Evolutionary conservation across 2,329 filamentous ascomycete species (phyloP).

Genomic region (Sporothrix dimorphospora): DNA sequence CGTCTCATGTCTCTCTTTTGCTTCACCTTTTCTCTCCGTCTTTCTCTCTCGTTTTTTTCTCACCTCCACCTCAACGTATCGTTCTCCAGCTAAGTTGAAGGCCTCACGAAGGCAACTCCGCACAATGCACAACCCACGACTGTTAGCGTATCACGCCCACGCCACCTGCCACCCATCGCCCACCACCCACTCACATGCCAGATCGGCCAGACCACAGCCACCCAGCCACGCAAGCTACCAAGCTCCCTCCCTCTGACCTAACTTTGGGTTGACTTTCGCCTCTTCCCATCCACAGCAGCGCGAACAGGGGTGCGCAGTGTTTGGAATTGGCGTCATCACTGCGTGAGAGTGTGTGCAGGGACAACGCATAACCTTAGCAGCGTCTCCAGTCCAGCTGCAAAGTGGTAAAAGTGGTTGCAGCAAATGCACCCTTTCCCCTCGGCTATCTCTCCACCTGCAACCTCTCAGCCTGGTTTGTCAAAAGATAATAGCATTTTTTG

Average conservation of each 20-base stretch:
- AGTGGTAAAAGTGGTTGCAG: constrained; percentile 24
- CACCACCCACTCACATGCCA: constrained; percentile 9
- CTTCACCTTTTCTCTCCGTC: neutral
- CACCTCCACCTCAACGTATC: neutral
- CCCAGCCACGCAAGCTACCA: constrained; percentile 25
- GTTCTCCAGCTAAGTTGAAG: neutral
- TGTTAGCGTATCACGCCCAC: constrained; percentile 1
- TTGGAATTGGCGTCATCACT: neutral
- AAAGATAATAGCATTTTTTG: constrained; percentile 6
- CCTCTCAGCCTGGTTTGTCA: constrained; percentile 16
- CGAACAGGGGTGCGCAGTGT: constrained; percentile 7
- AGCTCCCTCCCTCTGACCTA: constrained; percentile 14
- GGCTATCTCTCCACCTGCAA: constrained; percentile 16
- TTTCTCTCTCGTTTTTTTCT: neutral
- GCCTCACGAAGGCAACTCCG: neutral
- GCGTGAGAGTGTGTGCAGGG: neutral
- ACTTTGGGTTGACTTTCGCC: neutral
- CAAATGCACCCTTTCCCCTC: neutral
- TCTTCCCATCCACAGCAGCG: neutral
- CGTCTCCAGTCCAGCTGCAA: neutral
- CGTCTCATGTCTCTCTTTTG: neutral
- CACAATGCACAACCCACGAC: neutral
- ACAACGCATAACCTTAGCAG: constrained; percentile 20
- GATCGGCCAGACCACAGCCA: constrained; percentile 25
- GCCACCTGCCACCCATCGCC: neutral